These are phyloP conservation scores for Daldinia eschscholtzii DNA, from an alignment of 2,329 filamentous ascomycete species.

Conservation along the genomic window DNA sequence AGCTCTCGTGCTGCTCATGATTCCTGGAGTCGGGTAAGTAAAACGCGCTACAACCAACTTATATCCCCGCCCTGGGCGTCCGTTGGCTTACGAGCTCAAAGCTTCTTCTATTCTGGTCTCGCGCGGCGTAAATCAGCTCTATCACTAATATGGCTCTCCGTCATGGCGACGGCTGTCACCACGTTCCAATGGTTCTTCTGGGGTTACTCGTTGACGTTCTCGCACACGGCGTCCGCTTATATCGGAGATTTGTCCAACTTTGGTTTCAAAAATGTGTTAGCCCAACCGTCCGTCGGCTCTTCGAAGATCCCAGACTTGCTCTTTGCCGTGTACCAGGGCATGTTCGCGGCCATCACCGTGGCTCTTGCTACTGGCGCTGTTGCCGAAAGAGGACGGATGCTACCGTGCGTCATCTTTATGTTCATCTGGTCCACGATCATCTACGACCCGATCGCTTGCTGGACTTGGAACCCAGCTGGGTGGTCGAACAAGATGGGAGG, in stretches of 20 bases:
- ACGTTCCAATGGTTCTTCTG: conserved; percentile 97
- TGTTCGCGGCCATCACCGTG: conserved; percentile 89
- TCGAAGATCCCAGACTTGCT: conserved; percentile 82
- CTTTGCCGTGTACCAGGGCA: conserved; percentile 88
- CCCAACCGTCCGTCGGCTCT: conserved; percentile 79
- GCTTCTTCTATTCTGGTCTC: conserved; percentile 93
- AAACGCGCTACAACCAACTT: conserved; percentile 13
- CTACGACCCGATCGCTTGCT: conserved; percentile 94
- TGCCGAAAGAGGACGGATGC: conserved; percentile 87
- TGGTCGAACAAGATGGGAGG: conserved; percentile 86
- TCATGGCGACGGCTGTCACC: conserved; percentile 86
- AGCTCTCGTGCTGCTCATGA: conserved; percentile 89
- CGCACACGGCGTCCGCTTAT: conserved; percentile 79
- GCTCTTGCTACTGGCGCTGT: conserved; percentile 87
- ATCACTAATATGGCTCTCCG: conserved; percentile 89
- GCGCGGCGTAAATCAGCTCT: conserved; percentile 90
- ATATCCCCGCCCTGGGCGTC: conserved; percentile 1
- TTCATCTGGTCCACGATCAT: conserved; percentile 91
- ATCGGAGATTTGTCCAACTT: conserved; percentile 86
- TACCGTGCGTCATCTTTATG: conserved; percentile 91
- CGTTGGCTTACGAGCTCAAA: conserved; percentile 45
- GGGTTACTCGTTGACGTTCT: conserved; percentile 87
- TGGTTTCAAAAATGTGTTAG: conserved; percentile 82
- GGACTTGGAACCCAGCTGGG: conserved; percentile 89
- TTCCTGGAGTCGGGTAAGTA: conserved; percentile 83